phyloP scores from a whole-genome alignment of 2,329 filamentous ascomycete genomes.

The Colletotrichum liriopes region DNA sequence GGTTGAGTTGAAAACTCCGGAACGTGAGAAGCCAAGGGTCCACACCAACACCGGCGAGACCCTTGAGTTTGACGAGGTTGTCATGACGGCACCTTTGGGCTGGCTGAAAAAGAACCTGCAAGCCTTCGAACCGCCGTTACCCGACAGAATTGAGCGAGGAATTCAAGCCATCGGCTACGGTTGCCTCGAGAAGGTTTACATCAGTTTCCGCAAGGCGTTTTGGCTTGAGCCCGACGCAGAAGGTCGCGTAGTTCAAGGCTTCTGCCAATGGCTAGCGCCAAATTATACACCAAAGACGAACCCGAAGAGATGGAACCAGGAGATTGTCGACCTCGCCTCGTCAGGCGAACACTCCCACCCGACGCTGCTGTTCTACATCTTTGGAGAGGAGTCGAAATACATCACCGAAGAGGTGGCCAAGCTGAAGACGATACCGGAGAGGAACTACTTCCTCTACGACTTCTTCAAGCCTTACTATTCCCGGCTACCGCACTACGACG shows the following conservation, averaged over 20 bases:
- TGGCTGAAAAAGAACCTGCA: slow-evolving; percentile 75
- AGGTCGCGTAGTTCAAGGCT: slow-evolving; percentile 70
- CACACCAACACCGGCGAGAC: slow-evolving; percentile 61
- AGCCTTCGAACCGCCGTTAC: slow-evolving; percentile 74
- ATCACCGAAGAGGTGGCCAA: slow-evolving; percentile 64
- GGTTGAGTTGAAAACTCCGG: slow-evolving; percentile 55
- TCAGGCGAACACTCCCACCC: slow-evolving; percentile 78
- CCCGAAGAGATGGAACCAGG: slow-evolving; percentile 79
- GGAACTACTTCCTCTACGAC: slow-evolving; percentile 68
- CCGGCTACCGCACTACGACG: slow-evolving; percentile 77
- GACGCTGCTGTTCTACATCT: slow-evolving; percentile 88
- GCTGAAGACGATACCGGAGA: slow-evolving; percentile 61
- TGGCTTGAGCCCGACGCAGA: slow-evolving; percentile 70
- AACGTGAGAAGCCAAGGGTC: slow-evolving; percentile 55
- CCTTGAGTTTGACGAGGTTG: slow-evolving; percentile 76
- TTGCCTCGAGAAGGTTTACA: slow-evolving; percentile 78
- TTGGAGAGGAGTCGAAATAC: slow-evolving; percentile 73
- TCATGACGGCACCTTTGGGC: slow-evolving; percentile 78
- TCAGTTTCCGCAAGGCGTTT: slow-evolving; percentile 83
- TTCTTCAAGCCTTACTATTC: slow-evolving; percentile 88
- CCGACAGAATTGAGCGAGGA: slow-evolving; percentile 69
- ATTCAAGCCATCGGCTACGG: slow-evolving; percentile 79
- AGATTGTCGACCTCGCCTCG: slow-evolving; percentile 83
- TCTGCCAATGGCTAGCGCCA: slow-evolving; percentile 83
- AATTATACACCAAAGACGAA: slow-evolving; percentile 75